A percentile compares a stretch with the other conserved stretches of the same genome.
Conservation (phyloP, 2,329 filamentous ascomycete genomes). For the Mycogone perniciosa region DNA sequence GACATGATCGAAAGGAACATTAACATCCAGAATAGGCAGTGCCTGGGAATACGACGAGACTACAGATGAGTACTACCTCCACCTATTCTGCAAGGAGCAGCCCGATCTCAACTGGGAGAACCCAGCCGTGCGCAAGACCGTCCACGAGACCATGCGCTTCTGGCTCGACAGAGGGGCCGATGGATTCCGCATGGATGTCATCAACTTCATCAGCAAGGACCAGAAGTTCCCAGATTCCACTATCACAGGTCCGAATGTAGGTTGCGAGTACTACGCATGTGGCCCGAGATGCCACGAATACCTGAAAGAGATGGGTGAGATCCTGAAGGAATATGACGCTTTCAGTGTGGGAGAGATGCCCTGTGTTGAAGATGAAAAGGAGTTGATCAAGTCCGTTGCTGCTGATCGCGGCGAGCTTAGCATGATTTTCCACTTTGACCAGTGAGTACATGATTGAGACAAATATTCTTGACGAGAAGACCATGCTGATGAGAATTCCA, state of each 20-base stretch:
- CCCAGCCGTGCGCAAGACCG: slow-evolving; percentile 54
- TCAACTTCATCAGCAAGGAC: slow-evolving; percentile 61
- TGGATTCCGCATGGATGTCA: slow-evolving; percentile 62
- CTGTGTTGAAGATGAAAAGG: slow-evolving; percentile 34
- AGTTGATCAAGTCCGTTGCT: slow-evolving; percentile 44
- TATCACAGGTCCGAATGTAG: slow-evolving; percentile 22
- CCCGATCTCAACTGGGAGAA: slow-evolving; percentile 78
- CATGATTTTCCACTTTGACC: slow-evolving; percentile 70
- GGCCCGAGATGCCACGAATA: slow-evolving; percentile 44
- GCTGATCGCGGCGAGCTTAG: slow-evolving; percentile 54
- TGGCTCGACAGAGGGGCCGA: slow-evolving; percentile 65
- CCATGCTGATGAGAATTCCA: slow-evolving; percentile 14
- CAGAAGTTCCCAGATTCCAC: slow-evolving; percentile 47
- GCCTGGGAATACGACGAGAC: slow-evolving; percentile 45
- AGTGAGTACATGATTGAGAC: slow-evolving; percentile 31
- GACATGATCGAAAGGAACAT: background rate
- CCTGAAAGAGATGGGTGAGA: slow-evolving; percentile 37
- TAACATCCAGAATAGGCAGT: slow-evolving; percentile 25
- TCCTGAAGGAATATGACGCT: slow-evolving; percentile 41
- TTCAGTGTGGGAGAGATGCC: slow-evolving; percentile 49
- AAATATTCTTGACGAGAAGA: too few relatives aligned
- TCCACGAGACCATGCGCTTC: slow-evolving; percentile 64
- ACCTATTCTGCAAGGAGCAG: slow-evolving; percentile 63
- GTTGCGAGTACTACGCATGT: slow-evolving; percentile 45
- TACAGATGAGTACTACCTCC: slow-evolving; percentile 53